Evolutionary conservation across 1,284 basidiomycete species (phyloP).

Genomic region (Ceratobasidium sp.): DNA sequence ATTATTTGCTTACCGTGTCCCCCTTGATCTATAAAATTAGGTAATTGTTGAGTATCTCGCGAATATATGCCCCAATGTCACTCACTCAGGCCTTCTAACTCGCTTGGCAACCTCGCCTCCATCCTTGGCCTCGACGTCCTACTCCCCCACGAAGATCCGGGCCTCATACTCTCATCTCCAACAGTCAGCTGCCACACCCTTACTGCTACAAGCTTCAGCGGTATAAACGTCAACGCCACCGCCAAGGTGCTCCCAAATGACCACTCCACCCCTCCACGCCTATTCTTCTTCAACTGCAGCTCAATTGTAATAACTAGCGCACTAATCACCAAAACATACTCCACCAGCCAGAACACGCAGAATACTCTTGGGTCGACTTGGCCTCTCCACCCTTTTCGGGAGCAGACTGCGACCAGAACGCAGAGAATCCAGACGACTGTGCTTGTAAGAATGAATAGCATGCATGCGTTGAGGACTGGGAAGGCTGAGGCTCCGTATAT

Average conservation of each 20-base stretch:
- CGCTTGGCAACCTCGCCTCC: no score
- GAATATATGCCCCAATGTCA: no score
- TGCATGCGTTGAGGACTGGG: slow-evolving; percentile 13
- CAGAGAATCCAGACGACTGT: background rate
- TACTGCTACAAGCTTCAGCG: background rate
- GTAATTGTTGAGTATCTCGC: no score
- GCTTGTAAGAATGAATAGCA: slow-evolving; percentile 14
- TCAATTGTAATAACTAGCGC: background rate
- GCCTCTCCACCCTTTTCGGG: background rate
- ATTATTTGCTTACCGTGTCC: no score
- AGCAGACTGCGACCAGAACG: background rate
- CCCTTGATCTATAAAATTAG: no score
- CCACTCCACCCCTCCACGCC: no score
- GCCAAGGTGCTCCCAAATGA: slow-evolving; percentile 14
- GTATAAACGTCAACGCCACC: background rate
- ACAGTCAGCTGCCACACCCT: background rate
- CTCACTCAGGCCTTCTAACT: no score
- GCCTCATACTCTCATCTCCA: no score
- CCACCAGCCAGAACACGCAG: slow-evolving; percentile 11
- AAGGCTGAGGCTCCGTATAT: background rate
- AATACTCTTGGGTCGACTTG: slow-evolving; percentile 4
- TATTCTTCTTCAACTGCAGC: background rate
- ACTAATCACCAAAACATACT: background rate
- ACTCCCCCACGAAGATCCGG: no score
- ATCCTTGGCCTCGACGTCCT: no score